These are phyloP conservation scores for Salvia sclarea DNA, from an alignment of 305 asterid species.

Conservation along the genomic window DNA sequence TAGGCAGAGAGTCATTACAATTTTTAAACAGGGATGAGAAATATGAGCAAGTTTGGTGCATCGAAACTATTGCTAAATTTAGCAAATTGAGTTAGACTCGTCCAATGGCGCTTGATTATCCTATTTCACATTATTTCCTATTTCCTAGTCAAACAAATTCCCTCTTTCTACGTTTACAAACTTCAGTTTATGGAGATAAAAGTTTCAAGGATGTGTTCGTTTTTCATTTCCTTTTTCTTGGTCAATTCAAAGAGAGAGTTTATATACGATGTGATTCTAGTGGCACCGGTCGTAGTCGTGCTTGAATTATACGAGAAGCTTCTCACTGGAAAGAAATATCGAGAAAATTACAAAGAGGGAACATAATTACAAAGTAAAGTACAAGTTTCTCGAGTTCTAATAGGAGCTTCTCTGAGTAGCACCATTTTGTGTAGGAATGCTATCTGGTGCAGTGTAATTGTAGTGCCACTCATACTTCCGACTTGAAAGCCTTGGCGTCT, in stretches of 20 bases:
- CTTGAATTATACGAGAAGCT: neutral
- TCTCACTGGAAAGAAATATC: neutral
- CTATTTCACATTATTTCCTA: neutral
- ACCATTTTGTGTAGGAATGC: neutral
- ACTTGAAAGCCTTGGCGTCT: neutral
- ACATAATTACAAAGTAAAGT: neutral
- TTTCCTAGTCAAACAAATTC: neutral
- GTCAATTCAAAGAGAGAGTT: no score
- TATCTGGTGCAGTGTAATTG: no score
- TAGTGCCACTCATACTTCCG: no score
- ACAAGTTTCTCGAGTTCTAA: neutral
- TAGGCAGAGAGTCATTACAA: neutral
- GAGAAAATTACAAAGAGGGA: neutral
- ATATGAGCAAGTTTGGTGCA: neutral
- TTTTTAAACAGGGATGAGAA: neutral
- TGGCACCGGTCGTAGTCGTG: neutral
- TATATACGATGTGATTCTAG: no score
- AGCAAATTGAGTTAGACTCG: neutral
- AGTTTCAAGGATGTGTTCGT: no score
- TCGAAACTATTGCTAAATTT: neutral
- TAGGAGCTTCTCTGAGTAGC: neutral
- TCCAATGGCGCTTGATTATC: neutral
- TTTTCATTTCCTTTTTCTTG: no score
- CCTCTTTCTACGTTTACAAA: neutral
- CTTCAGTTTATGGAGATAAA: no score